phyloP scores from a whole-genome alignment of 169 alveolate species.

The Cryptosporidium bovis region DNA sequence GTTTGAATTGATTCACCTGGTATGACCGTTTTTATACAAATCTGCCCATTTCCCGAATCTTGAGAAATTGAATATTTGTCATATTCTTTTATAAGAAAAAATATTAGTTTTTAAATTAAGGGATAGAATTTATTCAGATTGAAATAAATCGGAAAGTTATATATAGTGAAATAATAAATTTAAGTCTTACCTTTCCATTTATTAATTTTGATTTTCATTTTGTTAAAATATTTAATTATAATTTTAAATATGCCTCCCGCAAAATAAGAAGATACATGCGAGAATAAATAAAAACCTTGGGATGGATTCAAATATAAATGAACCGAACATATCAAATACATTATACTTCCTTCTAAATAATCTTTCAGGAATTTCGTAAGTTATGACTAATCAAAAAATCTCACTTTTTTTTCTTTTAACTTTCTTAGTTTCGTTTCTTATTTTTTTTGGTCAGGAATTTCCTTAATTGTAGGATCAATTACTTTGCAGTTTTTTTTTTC shows the following conservation, averaged over 20 bases:
- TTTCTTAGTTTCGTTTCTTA: conserved; percentile 74
- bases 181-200: conserved; percentile 55
- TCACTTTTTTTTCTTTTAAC: background rate
- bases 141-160: background rate
- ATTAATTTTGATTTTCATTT: conserved; percentile 23
- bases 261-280: conserved; percentile 15
- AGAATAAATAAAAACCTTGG: background rate
- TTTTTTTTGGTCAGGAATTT: conserved; percentile 79
- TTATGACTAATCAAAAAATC: background rate
- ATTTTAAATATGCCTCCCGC: background rate
- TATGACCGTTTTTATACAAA: conserved; percentile 37
- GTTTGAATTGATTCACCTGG: conserved; percentile 67
- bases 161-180: background rate
- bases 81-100: background rate
- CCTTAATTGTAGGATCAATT: conserved; percentile 75
- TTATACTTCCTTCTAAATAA: conserved; percentile 47
- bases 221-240: background rate
- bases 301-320: conserved; percentile 23
- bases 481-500: conserved; percentile 71
- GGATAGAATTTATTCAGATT: background rate
- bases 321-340: conserved; percentile 27
- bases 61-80: background rate
- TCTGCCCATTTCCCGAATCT: background rate
- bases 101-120: background rate
- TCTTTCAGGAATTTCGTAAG: conserved; percentile 64